Base-by-base conservation (phyloP, 257 asterid species). In the Solanum tarijense region DNA sequence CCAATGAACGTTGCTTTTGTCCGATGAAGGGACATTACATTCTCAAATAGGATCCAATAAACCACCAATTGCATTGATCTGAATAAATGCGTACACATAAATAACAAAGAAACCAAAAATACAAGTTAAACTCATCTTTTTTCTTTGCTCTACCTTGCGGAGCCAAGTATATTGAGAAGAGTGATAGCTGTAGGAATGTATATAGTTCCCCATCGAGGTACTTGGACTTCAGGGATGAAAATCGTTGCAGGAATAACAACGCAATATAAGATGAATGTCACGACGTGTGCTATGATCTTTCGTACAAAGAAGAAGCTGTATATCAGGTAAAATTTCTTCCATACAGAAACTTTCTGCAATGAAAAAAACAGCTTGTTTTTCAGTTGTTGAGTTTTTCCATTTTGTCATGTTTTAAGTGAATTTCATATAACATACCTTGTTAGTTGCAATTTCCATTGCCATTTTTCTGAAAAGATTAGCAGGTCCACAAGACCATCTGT, bases 401-500 rank as follows among this genome's bases (percentile, higher is more conserved):
- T 46, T 12, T 46, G 9, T 46, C 85, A 81, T 46, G 85, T 79
- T 25, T 38, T 23, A 81, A 29, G 31, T 81, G 85, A 48, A 29
- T 31, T 5, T 31, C 43, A 29, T 68, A 29, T 69, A 82, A 4
- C 69, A 31, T 48, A 97, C 99, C 98, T 94, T 94, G 90, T 96
- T 97, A 87, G 89, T 92, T 16, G 95, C 86, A 18, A 97, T 97
- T 72, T 97, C 99, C 43, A 89, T 73, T 21, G 92, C 84, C 99
- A 96, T 95, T 93, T 97, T 97, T 35, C 96, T 88, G 79, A 97
- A 95, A 1, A 97, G 92, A 91, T 97, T 96, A 39, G 99, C 99
- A 8, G 98, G 99, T 83, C 98, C 99, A 90, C 99, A 97, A 9
- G 98, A 97, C 99, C 99, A 97, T 34, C 99, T 96, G 60, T 96